Evolutionary conservation across 176 grass and related monocot species (phyloP), one percentile per base, ranked within the genome.

Genomic region (Bonia amplexicaulis): DNA sequence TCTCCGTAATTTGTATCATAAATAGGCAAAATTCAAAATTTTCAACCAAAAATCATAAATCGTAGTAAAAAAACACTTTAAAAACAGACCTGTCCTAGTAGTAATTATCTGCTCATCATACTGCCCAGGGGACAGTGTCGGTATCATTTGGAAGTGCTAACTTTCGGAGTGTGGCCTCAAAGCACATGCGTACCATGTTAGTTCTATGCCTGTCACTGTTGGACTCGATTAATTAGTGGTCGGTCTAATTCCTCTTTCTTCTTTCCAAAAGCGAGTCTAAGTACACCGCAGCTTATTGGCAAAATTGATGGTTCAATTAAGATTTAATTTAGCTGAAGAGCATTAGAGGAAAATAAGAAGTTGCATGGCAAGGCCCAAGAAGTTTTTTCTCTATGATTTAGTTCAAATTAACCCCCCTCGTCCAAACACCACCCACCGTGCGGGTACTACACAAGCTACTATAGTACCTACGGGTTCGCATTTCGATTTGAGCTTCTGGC

Each of bases 161-260:
- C 59, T 33, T 76, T 51, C 41, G 2, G 66, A 31, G 68, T 62
- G 79, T 78, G 65, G 86, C 55, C 66, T 76, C 87, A 22, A 27
- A 66, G 74, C 87, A 79, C 87, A 84, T 88, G 87, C 39, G 20
- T 60, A 58, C 74, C 87, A 84, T 71, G 87, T 88, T 88, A 72
- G 80, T 31, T 7, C 41, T 47, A 63, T 29, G 76, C 16, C 8
- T 47, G 76, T 78, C 41, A 41, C 58, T 31, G 15, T 31, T 47
- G 58, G 17, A 16, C 9, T 14, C 11, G 55, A 45, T 62, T 33
- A 45, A 59, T 63, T 73, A 29, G 29, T 16, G 7, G 6, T 25
- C 41, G 7, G 6, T 25, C 41, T 25, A 48, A 17, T 49, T 16
- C 54, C 17, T 31, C 12, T 26, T 9, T 72, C 22, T 48, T 25